phyloP scores from a whole-genome alignment of 2,329 filamentous ascomycete genomes.

The Fusarium sp. region DNA sequence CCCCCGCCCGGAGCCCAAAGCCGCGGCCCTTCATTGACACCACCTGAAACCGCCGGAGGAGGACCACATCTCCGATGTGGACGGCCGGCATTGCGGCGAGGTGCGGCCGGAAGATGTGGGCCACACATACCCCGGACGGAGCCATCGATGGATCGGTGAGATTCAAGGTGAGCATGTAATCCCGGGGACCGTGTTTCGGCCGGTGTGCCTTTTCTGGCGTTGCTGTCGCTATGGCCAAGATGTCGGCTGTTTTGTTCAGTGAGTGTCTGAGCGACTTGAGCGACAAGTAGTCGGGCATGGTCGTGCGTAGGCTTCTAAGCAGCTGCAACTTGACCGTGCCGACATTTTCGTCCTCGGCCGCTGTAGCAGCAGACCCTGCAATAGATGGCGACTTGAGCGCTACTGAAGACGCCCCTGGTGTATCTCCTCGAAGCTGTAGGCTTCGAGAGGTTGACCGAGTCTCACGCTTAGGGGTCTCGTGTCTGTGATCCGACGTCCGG shows the following conservation, averaged over 20 bases:
- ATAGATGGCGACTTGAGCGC: constrained; percentile 46
- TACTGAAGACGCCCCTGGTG: constrained; percentile 36
- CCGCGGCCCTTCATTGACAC: constrained; percentile 65
- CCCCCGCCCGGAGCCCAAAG: constrained; percentile 66
- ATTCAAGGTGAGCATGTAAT: constrained; percentile 70
- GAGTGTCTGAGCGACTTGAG: constrained; percentile 65
- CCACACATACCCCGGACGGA: constrained; percentile 62
- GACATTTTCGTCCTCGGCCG: constrained; percentile 44
- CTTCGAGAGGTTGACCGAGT: constrained; percentile 39
- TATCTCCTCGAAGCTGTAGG: constrained; percentile 29
- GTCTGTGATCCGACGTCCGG: constrained; percentile 37
- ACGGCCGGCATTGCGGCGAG: constrained; percentile 67
- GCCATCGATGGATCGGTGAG: constrained; percentile 67
- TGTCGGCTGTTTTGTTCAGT: constrained; percentile 62
- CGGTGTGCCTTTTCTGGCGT: constrained; percentile 63
- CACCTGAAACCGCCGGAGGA: constrained; percentile 68
- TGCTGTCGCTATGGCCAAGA: constrained; percentile 66
- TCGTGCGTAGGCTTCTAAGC: constrained; percentile 58
- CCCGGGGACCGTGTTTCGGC: constrained; percentile 67
- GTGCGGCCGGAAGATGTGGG: constrained; percentile 70
- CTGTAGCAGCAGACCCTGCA: constrained; percentile 35
- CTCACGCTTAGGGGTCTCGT: constrained; percentile 38
- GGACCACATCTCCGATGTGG: constrained; percentile 66
- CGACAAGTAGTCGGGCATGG: constrained; percentile 64
- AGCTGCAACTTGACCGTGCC: constrained; percentile 59